Percentiles rank a stretch among this genome's conserved stretches.
These are phyloP conservation scores for Fusarium sp. DNA, from an alignment of 2,329 filamentous ascomycete species.

Conservation along the genomic window DNA sequence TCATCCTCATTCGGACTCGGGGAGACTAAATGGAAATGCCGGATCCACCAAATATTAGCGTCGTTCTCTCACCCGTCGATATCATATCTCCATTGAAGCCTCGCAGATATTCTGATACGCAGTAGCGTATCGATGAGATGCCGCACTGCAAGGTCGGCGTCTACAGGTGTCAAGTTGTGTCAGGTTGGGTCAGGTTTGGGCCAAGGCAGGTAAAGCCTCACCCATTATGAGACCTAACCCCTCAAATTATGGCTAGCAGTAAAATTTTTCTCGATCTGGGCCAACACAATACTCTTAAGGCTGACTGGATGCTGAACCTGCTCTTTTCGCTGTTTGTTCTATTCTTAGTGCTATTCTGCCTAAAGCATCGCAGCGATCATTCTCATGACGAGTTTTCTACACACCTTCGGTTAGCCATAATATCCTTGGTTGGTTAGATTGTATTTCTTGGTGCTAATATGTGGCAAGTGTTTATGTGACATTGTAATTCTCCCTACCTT, in stretches of 20 bases:
- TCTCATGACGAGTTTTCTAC: neutral
- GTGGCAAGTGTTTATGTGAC: neutral
- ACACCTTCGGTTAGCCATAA: neutral
- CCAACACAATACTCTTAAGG: neutral
- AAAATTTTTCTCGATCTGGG: neutral
- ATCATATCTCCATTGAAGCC: neutral
- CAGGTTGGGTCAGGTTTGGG: neutral
- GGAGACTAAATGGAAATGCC: neutral
- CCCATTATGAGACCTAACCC: neutral
- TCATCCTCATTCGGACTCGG: neutral
- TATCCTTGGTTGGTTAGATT: neutral
- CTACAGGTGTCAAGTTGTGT: neutral
- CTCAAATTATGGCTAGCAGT: neutral
- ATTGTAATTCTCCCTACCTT: neutral
- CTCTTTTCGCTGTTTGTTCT: neutral
- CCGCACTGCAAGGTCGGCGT: neutral
- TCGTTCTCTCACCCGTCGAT: neutral
- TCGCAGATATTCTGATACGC: too few relatives aligned
- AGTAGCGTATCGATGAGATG: neutral
- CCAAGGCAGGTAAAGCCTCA: neutral
- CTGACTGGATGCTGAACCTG: neutral
- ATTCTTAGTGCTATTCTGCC: neutral
- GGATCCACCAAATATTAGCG: neutral
- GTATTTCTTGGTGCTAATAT: neutral
- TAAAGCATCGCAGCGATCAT: neutral